Base-by-base conservation (phyloP, 2,329 filamentous ascomycete genomes). In the Fusarium marasasianum region DNA sequence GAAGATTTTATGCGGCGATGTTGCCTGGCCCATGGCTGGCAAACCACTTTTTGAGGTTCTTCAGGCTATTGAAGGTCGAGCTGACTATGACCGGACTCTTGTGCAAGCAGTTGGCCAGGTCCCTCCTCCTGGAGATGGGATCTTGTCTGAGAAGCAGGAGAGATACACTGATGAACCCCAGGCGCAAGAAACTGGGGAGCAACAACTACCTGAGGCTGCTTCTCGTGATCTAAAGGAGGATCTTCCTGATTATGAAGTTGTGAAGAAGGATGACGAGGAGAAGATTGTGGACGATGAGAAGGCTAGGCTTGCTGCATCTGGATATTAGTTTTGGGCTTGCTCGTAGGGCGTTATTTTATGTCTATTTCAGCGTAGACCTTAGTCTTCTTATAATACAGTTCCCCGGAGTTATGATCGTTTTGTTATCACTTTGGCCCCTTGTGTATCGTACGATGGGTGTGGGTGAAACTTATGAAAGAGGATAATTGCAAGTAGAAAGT, bases 11-110 rank as follows among this genome's bases (percentile, higher is more conserved):
- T 70, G 71, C 37, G 81, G 78, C 8, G 79, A 84, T 14, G 80
- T 83, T 7, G 80, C 83, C 53, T 86, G 83, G 83, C 84, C 84
- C 2, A 77, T 81, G 47, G 80, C 79, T 8, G 83, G 79, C 14
- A 80, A 80, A 61, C 81, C 82, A 45, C 77, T 86, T 5, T 80
- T 81, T 20, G 83, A 84, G 66, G 81, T 84, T 1, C 77, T 86
- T 11, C 80, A 80, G 69, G 81, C 78, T n/a, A 78, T 84, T 8
- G 82, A 85, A 57, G 84, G 83, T 3, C 73, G 69, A 18, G 43
- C 70, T 3, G 71, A 77, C 44, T 76, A 80, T 43, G 74, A 82
- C 57, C 73, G 54, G 11, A 67, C 54, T 11, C 64, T 81, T 2
- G 76, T 82, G 31, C 73, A 80, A 24, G 77, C 77, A 51, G 71